Evolutionary conservation across 2,329 filamentous ascomycete species (phyloP), one percentile per base, ranked within the genome.

Genomic region (Fusarium sp.): DNA sequence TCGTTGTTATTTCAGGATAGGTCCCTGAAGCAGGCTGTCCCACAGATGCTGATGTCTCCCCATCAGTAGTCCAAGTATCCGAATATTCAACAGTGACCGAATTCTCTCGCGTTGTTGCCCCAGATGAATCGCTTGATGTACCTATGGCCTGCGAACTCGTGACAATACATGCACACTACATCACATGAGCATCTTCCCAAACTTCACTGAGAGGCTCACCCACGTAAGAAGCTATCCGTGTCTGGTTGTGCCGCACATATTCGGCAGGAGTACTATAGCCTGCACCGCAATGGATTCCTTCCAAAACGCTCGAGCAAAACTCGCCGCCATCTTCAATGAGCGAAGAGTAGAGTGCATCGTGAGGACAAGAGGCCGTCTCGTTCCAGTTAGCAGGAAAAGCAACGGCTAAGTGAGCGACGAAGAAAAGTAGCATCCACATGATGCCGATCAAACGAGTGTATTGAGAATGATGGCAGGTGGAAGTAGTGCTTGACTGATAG

Each of bases 141-240:
- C 32, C 44, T 6, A 51, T 14, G 9, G 16, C 24, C 18, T 13
- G 3, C 20, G 44, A 25, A n/a, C 45, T 54, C 16, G 71, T 71
- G 18, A 76, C 24, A 30, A 77, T 72, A 55, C 77, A 79, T 18
- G 66, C 65, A 53, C 77, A 79, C 77, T 79, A 22, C 5, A 32
- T 3, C 13, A 18, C 8, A 61, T 73, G 24, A 72, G 54, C 34
- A 48, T 30, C 10, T 14, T 4, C n/a, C 14, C 12, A 11, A n/a
- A 9, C n/a, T 22, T 10, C 2, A 41, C 12, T 3, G 32, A 18
- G 2, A 9, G 40, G 20, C 16, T 22, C 3, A 64, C 78, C 74
- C 58, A 80, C 78, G 34, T 77, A 77, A 14, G 76, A 77, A 25
- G 77, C 77, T 58, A 80, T 67, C 56, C 67, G 73, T 13, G 69